Evolutionary conservation across 495 filamentous ascomycete species (phyloP), one percentile per base, ranked within the genome.

Genomic region (Hyaloscypha bicolor): DNA sequence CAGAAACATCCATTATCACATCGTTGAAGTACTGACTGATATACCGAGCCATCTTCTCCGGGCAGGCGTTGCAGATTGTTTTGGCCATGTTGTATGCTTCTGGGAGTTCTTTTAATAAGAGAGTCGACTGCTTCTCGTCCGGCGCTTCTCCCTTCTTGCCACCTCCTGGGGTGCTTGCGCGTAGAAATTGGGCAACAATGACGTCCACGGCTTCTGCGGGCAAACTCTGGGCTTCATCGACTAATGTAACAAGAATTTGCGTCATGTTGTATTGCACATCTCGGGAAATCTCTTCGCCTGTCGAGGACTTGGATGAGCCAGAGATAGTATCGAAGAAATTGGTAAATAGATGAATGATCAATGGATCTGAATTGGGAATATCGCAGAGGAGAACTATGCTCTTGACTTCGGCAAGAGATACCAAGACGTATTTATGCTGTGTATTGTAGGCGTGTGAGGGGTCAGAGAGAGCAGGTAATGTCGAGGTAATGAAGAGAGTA

Each of bases 1-100:
- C 73, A 0, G 94, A 93, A 14, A 91, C 89, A 71, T 97, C 92
- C 55, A 97, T 86, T 62, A 99, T 94, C 29, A 98, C 92, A 65
- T 97, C 93, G 76, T 93, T 95, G 78, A 99, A 99, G 74, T 97
- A 99, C 73, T 96, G 93, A 69, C 93, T 93, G 63, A 97, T 89
- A 71, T 93, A 90, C 58, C 93, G 88, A 1, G 92, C 89, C 94
- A 99, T 97, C 75, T 93, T 92, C 67, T 97, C 95, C 2, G 91
- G 88, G 65, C 88, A 94, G n/a, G 83, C 80, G 72, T 94, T 95
- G 77, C 95, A 99, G 33, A 99, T 89, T 6, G 89, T 89, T 76
- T 94, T 96, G 33, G 95, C 93, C 92, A 97, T 97, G 70, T 92
- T 92, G 75, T 99, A 98, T 1, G 95, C 93, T 31, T 93, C 86